Conservation (phyloP, 768 basidiomycete genomes). For the Auricularia sp. region DNA sequence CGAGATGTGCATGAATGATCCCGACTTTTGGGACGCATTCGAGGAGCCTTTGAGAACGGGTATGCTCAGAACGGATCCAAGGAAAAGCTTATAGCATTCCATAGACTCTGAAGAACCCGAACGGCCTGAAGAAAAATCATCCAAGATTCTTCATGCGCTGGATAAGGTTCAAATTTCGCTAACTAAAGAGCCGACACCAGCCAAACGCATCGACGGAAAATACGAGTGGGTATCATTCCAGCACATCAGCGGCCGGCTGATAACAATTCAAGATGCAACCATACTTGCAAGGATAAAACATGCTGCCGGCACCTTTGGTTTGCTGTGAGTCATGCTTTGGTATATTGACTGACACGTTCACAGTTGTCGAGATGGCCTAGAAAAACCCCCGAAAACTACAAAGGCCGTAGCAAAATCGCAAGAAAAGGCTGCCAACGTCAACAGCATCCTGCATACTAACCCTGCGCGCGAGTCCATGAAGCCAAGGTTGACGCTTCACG, state of each 20-base stretch:
- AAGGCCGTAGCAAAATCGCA: constrained; percentile 20
- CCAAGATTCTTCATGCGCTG: background rate
- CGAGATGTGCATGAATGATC: constrained; percentile 55
- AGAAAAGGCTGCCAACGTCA: background rate
- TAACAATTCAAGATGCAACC: constrained; percentile 51
- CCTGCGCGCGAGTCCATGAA: no score
- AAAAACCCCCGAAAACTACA: constrained; percentile 36
- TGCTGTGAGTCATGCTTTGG: constrained; percentile 6
- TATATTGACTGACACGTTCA: background rate
- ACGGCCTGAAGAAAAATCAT: background rate
- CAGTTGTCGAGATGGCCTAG: constrained; percentile 67
- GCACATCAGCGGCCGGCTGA: background rate
- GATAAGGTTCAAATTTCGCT: constrained; percentile 2
- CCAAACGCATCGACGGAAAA: constrained; percentile 51
- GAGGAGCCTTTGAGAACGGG: constrained; percentile 6
- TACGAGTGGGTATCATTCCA: constrained; percentile 36
- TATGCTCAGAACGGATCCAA: background rate
- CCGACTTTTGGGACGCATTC: constrained; percentile 55
- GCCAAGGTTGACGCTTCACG: no score
- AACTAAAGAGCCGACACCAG: constrained; percentile 13
- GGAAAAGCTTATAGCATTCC: no score
- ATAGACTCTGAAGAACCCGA: background rate
- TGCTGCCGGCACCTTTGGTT: constrained; percentile 73
- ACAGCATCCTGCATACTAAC: background rate
- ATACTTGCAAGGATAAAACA: constrained; percentile 68